Percentiles rank a stretch among this genome's conserved stretches.
Conservation (phyloP, 768 basidiomycete species). For the Xerocomus brunneocitrinus region DNA sequence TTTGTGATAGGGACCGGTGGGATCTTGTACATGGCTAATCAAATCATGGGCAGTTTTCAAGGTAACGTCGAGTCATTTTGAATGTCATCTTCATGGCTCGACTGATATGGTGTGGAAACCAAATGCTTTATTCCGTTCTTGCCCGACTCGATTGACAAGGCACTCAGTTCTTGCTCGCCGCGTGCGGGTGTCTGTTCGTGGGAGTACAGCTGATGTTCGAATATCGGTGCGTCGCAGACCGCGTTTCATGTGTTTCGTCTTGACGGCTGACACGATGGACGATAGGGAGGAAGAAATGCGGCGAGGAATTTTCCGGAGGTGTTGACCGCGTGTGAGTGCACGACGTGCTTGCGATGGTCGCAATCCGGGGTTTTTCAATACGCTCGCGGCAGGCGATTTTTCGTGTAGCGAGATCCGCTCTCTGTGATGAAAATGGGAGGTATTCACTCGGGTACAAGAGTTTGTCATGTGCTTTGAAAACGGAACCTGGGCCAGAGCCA, state of each 20-base stretch:
- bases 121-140: background rate
- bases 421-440: too few species aligned
- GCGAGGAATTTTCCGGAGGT: slow-evolving; percentile 52
- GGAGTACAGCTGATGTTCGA: slow-evolving; percentile 94
- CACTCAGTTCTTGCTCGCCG: slow-evolving; percentile 56
- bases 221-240: slow-evolving; percentile 59
- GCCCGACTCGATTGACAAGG: slow-evolving; percentile 38
- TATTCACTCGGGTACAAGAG: too few species aligned
- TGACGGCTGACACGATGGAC: slow-evolving; percentile 4
- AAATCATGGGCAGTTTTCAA: slow-evolving; percentile 59
- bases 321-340: slow-evolving; percentile 25
- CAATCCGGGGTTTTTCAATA: too few species aligned
- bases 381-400: too few species aligned
- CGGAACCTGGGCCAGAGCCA: too few species aligned
- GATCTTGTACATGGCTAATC: slow-evolving; percentile 54
- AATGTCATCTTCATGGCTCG: too few species aligned
- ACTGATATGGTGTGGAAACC: too few species aligned
- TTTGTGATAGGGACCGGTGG: slow-evolving; percentile 91
- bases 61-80: slow-evolving; percentile 39
- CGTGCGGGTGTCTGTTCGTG: slow-evolving; percentile 66
- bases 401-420: too few species aligned
- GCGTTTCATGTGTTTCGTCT: background rate
- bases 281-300: slow-evolving; percentile 69
- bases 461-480: too few species aligned
- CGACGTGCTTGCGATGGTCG: too few species aligned